These are phyloP conservation scores for Pythium utonaiense DNA, from an alignment of 352 stramenopile genomes.

Conservation along the genomic window DNA sequence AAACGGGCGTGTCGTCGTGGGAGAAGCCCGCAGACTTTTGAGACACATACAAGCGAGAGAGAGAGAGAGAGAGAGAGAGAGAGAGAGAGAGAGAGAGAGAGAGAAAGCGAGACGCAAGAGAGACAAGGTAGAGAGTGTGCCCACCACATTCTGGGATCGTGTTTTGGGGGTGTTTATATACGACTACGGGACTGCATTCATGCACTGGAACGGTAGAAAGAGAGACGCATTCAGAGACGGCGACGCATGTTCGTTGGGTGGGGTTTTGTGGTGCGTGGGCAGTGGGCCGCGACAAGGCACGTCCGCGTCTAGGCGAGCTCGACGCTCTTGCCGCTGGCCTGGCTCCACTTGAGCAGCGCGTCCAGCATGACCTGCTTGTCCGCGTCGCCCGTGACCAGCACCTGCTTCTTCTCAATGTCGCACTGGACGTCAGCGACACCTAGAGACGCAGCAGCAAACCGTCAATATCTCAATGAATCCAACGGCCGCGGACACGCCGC, in stretches of 20 bases:
- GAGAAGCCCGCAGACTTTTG: constrained; percentile 71
- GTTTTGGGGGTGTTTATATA: neutral
- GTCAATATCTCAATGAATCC: neutral
- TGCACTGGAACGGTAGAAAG: neutral
- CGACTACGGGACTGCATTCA: neutral
- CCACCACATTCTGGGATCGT: neutral
- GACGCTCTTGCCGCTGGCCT: constrained; percentile 85
- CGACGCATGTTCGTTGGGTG: constrained; percentile 1
- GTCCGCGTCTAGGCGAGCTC: constrained; percentile 51
- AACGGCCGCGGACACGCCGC: neutral
- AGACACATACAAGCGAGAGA: too few relatives aligned
- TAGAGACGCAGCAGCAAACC: constrained; percentile 22
- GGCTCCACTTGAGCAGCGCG: constrained; percentile 87
- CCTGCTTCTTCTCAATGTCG: constrained; percentile 86
- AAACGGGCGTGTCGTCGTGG: constrained; percentile 78
- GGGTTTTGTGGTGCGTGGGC: neutral
- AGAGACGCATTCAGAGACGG: neutral
- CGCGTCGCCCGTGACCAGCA: constrained; percentile 76
- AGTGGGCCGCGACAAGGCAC: neutral
- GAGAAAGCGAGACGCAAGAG: too few relatives aligned
- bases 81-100: neutral
- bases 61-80: neutral
- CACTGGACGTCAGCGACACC: constrained; percentile 82
- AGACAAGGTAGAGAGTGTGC: neutral
- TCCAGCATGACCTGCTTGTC: constrained; percentile 79